Conservation (phyloP, 1,139 yeast species). For the Cylindricascospora bacillispora region DNA sequence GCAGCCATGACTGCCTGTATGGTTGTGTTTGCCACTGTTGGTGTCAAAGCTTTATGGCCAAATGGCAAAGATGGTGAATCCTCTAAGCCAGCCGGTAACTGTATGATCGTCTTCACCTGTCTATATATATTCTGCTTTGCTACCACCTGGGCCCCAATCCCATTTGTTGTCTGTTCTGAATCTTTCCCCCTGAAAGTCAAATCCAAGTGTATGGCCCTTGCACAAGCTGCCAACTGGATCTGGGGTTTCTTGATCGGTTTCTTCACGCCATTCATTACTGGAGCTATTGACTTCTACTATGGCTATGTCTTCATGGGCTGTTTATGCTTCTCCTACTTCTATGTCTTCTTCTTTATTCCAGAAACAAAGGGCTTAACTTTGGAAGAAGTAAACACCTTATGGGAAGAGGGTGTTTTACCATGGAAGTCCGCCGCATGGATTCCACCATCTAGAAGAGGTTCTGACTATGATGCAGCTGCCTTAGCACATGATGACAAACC, state of each 20-base stretch:
- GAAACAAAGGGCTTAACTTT: slow-evolving; percentile 60
- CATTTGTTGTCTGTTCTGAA: slow-evolving; percentile 61
- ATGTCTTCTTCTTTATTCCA: slow-evolving; percentile 51
- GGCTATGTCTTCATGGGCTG: slow-evolving; percentile 71
- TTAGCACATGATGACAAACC: slow-evolving; percentile 11
- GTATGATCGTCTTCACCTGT: slow-evolving; percentile 68
- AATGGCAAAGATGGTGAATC: slow-evolving; percentile 41
- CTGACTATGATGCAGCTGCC: slow-evolving; percentile 12
- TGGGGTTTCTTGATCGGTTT: slow-evolving; percentile 67
- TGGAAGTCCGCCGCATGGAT: slow-evolving; percentile 32
- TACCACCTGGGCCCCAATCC: slow-evolving; percentile 75
- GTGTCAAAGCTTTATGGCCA: slow-evolving; percentile 48
- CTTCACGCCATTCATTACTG: slow-evolving; percentile 59
- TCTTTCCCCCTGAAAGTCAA: slow-evolving; percentile 66
- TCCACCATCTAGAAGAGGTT: slow-evolving; percentile 24
- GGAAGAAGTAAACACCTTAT: slow-evolving; percentile 61
- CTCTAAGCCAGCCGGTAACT: slow-evolving; percentile 47
- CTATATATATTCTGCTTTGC: slow-evolving; percentile 71
- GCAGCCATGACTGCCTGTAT: slow-evolving; percentile 51
- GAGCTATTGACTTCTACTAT: slow-evolving; percentile 31
- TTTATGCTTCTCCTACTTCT: slow-evolving; percentile 44
- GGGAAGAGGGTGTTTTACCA: slow-evolving; percentile 29
- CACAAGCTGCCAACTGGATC: slow-evolving; percentile 61
- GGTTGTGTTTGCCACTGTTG: slow-evolving; percentile 52
- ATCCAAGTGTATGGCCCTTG: slow-evolving; percentile 65